Evolutionary conservation across 2,329 filamentous ascomycete species (phyloP).

Genomic region (Thermoascus crustaceus): DNA sequence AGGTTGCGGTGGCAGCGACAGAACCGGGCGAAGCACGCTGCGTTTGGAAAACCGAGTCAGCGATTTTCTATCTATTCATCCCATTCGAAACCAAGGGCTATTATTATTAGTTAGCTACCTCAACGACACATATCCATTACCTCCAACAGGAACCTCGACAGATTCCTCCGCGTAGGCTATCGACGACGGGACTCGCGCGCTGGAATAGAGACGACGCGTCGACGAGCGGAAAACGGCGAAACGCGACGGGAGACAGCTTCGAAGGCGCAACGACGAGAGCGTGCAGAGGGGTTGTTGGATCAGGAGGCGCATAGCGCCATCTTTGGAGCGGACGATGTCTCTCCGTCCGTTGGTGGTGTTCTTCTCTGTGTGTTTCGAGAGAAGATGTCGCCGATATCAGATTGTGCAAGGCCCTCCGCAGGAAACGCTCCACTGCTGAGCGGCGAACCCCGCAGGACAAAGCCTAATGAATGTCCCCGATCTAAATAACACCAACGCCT

Average conservation of each 20-base stretch:
- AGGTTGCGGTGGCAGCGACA: too few species aligned
- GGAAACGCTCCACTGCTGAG: too few species aligned
- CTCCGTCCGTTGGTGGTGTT: too few species aligned
- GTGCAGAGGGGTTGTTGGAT: not conserved
- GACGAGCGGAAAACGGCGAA: not conserved
- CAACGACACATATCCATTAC: slow-evolving; percentile 5
- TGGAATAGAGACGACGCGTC: not conserved
- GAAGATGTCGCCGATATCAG: too few species aligned
- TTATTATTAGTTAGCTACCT: not conserved
- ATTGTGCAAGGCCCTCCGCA: too few species aligned
- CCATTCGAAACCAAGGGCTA: too few species aligned
- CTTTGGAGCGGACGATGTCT: not conserved
- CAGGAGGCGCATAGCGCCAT: slow-evolving; percentile 4
- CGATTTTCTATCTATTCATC: too few species aligned
- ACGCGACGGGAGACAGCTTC: not conserved
- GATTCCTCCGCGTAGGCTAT: slow-evolving; percentile 6
- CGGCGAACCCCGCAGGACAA: too few species aligned
- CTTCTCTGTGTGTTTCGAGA: not conserved
- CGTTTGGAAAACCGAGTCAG: too few species aligned
- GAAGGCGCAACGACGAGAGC: not conserved
- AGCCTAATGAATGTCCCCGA: too few species aligned
- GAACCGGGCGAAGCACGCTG: slow-evolving; percentile 13
- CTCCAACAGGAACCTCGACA: slow-evolving; percentile 8
- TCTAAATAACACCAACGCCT: too few species aligned
- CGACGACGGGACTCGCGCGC: not conserved